phyloP scores from a whole-genome alignment of 768 basidiomycete genomes.

The Chalciporus sphaerocephalus region DNA sequence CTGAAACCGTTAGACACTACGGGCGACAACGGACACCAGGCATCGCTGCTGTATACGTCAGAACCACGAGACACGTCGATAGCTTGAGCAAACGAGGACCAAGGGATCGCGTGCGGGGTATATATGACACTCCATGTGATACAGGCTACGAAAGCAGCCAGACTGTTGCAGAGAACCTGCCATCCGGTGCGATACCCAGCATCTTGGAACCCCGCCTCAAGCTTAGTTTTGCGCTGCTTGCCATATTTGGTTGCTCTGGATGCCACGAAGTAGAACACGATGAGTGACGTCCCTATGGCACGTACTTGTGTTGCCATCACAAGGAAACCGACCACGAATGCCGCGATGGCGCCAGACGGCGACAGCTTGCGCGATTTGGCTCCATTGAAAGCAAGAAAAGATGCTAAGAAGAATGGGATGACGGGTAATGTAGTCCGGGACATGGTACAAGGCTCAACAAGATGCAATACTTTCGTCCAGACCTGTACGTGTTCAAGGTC shows the following conservation, averaged over 20 bases:
- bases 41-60: slow-evolving; percentile 34
- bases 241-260: slow-evolving; percentile 84
- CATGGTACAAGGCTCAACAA: slow-evolving; percentile 8
- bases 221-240: slow-evolving; percentile 63
- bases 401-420: slow-evolving; percentile 45
- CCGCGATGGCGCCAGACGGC: slow-evolving; percentile 68
- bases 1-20: slow-evolving; percentile 48
- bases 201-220: slow-evolving; percentile 77
- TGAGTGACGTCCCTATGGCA: slow-evolving; percentile 60
- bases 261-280: slow-evolving; percentile 76
- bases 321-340: slow-evolving; percentile 69
- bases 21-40: slow-evolving; percentile 62
- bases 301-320: slow-evolving; percentile 65
- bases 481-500: too few species aligned
- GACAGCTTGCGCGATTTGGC: slow-evolving; percentile 71
- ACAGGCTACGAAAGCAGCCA: slow-evolving; percentile 55
- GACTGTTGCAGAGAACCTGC: slow-evolving; percentile 83
- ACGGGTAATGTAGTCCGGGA: slow-evolving; percentile 31
- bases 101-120: slow-evolving; percentile 40
- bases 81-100: slow-evolving; percentile 25
- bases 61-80: slow-evolving; percentile 10
- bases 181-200: slow-evolving; percentile 70
- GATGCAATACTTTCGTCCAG: not conserved
- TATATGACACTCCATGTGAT: slow-evolving; percentile 63
- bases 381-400: slow-evolving; percentile 63